Evolutionary conservation across 805 yeast genomes (phyloP), one percentile per base, ranked within the genome.

Genomic region (Pichia cephalocereana): DNA sequence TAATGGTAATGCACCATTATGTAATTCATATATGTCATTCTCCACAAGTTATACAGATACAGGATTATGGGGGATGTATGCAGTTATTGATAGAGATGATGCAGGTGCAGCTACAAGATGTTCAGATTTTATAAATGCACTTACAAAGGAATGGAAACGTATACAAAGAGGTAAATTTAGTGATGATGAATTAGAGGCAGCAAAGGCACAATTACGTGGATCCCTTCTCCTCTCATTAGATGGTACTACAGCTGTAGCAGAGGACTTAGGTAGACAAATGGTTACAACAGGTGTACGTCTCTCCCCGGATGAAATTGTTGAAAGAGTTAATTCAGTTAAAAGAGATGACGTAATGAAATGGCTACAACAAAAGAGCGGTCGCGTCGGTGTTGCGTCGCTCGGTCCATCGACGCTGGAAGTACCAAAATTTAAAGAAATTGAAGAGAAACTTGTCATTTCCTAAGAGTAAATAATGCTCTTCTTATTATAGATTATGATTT

Each of bases 1-100:
- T 0, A 76, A 80, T 51, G 74, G 74, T 52, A 71, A 70, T 17
- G 70, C 76, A 17, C 85, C 88, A 3, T 70, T 89, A 50, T 96
- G 97, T 48, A 93, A 93, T 69, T 86, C 96, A 8, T 93, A 83
- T 70, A 85, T 89, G 96, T 88, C 96, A 7, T 93, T 91, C 69
- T 86, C 96, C 31, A 93, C 99, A 2, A 86, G 96, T 1, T 93
- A 93, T 68, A 90, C 96, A 11, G 99, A 93, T 68, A 86, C 96
- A 12, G 99, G 99, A 9, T 71, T 93, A 46, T 91, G 97, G 97
- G 99, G 99, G 36, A 83, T 91, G 58, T 93, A 93, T 64, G 74
- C 93, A 51, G 87, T 88, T 8, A 80, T 95, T 23, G 96, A 91
- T 57, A 82, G 81, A 60, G 76, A 75, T 53, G 37, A 14, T 10